Conservation (phyloP, 2,329 filamentous ascomycete genomes). For the Diaporthe citri region DNA sequence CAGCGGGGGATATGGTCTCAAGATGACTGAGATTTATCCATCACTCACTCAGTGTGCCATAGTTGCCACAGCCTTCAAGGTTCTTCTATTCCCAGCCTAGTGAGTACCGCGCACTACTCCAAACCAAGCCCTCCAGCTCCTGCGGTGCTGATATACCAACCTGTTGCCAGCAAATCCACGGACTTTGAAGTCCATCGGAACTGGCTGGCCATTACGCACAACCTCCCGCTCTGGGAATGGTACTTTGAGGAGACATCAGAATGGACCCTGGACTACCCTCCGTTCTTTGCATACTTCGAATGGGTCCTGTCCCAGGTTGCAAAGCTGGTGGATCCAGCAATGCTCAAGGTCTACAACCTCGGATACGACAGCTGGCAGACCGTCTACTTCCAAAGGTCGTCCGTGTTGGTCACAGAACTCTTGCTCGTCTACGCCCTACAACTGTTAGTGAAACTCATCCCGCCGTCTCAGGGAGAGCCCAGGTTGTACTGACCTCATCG, state of each 20-base stretch:
- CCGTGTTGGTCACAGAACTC: constrained; percentile 88
- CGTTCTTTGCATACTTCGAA: constrained; percentile 98
- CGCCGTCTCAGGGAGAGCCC: background rate
- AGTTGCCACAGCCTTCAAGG: constrained; percentile 88
- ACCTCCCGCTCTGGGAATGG: constrained; percentile 88
- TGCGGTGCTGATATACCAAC: constrained; percentile 40
- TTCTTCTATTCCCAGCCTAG: constrained; percentile 95
- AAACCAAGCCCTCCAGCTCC: background rate
- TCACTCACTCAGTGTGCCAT: constrained; percentile 90
- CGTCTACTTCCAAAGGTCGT: constrained; percentile 90
- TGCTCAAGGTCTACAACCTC: constrained; percentile 85
- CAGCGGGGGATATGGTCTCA: constrained; percentile 28
- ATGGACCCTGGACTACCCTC: constrained; percentile 99
- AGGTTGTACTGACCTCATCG: constrained; percentile 17
- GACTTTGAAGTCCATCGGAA: constrained; percentile 99
- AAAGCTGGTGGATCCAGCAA: constrained; percentile 79
- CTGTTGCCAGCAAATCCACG: constrained; percentile 84
- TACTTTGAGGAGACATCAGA: constrained; percentile 98
- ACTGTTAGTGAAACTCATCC: constrained; percentile 59
- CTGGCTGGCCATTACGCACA: constrained; percentile 97
- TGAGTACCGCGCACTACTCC: constrained; percentile 61
- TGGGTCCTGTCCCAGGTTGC: constrained; percentile 89
- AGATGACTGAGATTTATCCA: constrained; percentile 85
- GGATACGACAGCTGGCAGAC: constrained; percentile 94
- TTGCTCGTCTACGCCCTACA: constrained; percentile 86